Conservation (phyloP, 805 yeast genomes). For the Huiozyma sinensis region DNA sequence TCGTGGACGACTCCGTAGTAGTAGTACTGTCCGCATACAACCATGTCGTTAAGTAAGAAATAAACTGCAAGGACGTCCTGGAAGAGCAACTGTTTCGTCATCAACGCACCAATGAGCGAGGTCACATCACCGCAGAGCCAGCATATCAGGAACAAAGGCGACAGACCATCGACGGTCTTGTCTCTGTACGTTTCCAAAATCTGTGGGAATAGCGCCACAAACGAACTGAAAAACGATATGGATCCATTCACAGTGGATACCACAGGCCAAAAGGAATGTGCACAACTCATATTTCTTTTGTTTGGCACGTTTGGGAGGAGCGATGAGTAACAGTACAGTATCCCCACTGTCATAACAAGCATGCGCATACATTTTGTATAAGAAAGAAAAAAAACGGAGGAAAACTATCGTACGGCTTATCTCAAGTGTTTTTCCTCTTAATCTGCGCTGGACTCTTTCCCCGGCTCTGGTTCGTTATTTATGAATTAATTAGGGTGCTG, state of each 20-base stretch:
- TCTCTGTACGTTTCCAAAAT: constrained; percentile 43
- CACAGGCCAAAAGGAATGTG: constrained; percentile 13
- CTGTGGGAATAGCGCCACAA: constrained; percentile 47
- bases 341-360: too few relatives aligned
- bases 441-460: too few relatives aligned
- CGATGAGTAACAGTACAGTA: too few relatives aligned
- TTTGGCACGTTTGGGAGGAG: not conserved
- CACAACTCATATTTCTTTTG: not conserved
- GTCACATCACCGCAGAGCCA: constrained; percentile 38
- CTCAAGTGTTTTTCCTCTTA: too few relatives aligned
- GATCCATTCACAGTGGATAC: constrained; percentile 34
- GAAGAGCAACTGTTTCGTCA: constrained; percentile 73
- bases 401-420: too few relatives aligned
- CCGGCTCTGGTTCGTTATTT: too few relatives aligned
- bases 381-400: too few relatives aligned
- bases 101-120: constrained; percentile 55
- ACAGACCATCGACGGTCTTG: constrained; percentile 51
- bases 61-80: constrained; percentile 65
- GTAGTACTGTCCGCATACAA: constrained; percentile 60
- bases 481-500: not conserved
- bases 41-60: constrained; percentile 59
- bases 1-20: constrained; percentile 41
- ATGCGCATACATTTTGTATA: too few relatives aligned
- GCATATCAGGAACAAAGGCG: constrained; percentile 41
- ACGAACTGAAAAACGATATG: constrained; percentile 34